Evolutionary conservation across 2,329 filamentous ascomycete species (phyloP), one percentile per base, ranked within the genome.

Genomic region (Metarhizium rileyi): DNA sequence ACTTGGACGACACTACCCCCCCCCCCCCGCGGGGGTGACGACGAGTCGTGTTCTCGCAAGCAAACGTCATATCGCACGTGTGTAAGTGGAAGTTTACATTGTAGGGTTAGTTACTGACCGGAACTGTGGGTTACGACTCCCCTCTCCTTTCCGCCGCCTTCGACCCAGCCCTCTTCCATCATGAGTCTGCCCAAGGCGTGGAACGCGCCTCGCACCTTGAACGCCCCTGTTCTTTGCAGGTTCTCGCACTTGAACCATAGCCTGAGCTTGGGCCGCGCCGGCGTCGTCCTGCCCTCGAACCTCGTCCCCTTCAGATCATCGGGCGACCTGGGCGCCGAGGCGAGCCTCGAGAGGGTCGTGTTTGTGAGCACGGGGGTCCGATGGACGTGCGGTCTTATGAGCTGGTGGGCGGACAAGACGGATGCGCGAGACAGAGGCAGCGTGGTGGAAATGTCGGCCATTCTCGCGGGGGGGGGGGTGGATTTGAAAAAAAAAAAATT

Each of bases 221-320:
- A 97, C 1, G 91, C 91, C 47, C 91, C 93, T 49, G 94, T 82
- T 49, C 83, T 81, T 72, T 97, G 93, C 51, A 88, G 73, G 66
- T 96, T 96, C 73, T 97, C 91, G 67, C 89, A 94, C 72, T 97
- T 97, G 78, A 97, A 95, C 73, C 87, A 93, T 47, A 97, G 74
- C 12, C 81, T 75, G 36, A 95, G 70, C 46, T 70, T 78, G 0
- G 89, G 89, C 4, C 64, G 70, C 1, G 85, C 80, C 0, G 83
- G 76, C n/a, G 63, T 61, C n/a, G 63, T 61, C 36, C 74, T 69
- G 5, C 75, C 77, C 57, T 77, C 64, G 70, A 76, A 83, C 55
- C 70, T 66, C 4, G 83, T 84, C 14, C 73, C 77, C 42, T 65
- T 59, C 0, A 86, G 70, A 4, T 76, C 72, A 4, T 73, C 70